phyloP scores from a whole-genome alignment of 106 monocot genomes.

The Dactylorhiza incarnata region DNA sequence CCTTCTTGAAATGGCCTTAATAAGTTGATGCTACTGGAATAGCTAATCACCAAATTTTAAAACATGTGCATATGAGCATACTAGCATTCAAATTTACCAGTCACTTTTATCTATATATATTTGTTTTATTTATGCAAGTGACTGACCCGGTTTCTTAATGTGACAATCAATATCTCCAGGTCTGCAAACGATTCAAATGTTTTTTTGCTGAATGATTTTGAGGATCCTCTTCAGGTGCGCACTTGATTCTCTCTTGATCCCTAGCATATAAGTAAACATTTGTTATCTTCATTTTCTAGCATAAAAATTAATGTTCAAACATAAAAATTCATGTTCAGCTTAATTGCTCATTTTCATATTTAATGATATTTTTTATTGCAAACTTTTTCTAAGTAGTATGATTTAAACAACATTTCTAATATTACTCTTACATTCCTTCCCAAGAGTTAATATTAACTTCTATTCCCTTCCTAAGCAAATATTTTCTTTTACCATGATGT shows the following conservation, averaged over 20 bases:
- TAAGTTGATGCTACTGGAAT: background rate
- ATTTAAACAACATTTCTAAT: background rate
- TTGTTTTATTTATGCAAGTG: background rate
- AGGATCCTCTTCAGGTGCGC: conserved; percentile 89
- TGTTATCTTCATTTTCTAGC: background rate
- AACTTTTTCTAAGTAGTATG: background rate
- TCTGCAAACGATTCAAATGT: conserved; percentile 96
- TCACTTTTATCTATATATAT: background rate
- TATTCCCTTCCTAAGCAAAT: too few species aligned
- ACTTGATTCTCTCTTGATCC: conserved; percentile 1
- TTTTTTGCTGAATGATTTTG: conserved; percentile 88
- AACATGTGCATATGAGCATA: background rate
- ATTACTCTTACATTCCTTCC: background rate
- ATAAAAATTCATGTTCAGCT: background rate
- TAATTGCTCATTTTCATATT: background rate
- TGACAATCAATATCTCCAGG: conserved; percentile 29
- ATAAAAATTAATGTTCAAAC: background rate
- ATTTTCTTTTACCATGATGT: too few species aligned
- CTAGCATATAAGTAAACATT: background rate
- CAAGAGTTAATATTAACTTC: too few species aligned
- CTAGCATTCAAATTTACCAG: background rate
- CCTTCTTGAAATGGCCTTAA: background rate
- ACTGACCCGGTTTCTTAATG: background rate
- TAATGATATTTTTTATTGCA: background rate
- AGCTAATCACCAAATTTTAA: background rate